Conservation (phyloP, 1,284 basidiomycete genomes). For the Rhodotorula sp. region DNA sequence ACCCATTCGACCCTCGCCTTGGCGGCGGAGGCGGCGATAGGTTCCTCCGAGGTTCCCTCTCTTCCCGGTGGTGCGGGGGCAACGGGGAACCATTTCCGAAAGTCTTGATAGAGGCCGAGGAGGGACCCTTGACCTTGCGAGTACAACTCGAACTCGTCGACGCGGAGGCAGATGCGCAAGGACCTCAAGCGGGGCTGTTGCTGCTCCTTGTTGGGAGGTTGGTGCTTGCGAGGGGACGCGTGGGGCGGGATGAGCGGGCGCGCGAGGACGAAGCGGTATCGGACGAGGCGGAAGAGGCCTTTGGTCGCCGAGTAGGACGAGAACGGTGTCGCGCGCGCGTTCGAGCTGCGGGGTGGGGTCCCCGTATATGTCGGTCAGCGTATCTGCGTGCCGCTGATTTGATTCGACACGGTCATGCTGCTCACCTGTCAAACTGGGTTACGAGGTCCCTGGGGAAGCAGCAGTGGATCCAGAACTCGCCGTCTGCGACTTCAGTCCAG, state of each 20-base stretch:
- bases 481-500: constrained; percentile 24
- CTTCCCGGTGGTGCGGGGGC: not conserved
- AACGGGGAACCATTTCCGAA: not conserved
- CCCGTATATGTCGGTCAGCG: too few relatives aligned
- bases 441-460: not conserved
- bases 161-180: constrained; percentile 9
- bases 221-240: not conserved
- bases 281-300: constrained; percentile 3
- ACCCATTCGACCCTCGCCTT: constrained; percentile 2
- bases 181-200: not conserved
- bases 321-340: not conserved
- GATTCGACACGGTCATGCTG: too few relatives aligned
- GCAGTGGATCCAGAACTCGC: constrained; percentile 14
- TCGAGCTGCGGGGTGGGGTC: not conserved
- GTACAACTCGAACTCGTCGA: not conserved
- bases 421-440: constrained; percentile 7
- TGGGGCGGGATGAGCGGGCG: not conserved
- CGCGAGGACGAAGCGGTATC: constrained; percentile 15
- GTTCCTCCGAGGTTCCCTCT: too few relatives aligned
- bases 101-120: not conserved
- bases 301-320: not conserved
- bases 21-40: too few relatives aligned
- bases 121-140: not conserved
- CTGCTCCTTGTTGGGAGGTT: not conserved
- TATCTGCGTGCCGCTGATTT: too few relatives aligned